Evolutionary conservation across 441 rosid species (phyloP), one percentile per base, ranked within the genome.

Genomic region (Pelargonium australe): DNA sequence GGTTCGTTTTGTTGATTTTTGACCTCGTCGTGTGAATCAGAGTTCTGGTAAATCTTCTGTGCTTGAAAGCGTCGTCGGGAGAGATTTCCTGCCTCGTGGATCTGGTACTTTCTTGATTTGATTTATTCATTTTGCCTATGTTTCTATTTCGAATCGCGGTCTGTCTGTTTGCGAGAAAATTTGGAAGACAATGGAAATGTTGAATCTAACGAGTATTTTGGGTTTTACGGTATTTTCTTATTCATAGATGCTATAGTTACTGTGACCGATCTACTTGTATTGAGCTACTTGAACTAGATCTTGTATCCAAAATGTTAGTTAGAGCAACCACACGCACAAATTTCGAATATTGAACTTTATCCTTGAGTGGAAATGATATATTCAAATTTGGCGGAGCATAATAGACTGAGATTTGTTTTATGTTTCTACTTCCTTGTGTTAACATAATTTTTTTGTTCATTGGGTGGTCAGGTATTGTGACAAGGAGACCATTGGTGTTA

Each of bases 11-110:
- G 45, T 60, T 40, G n/a, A 31, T 66, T 41, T 25, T 68, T 64
- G 55, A 28, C 41, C 64, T 10, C 23, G 61, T 58, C 23, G 4
- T 11, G 31, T 61, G 58, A 53, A 37, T 75, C 72, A 92, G 97
- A 95, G 99, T 80, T 95, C 98, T 0, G 97, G 99, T 37, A 95
- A 95, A 80, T 95, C 98, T 68, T 95, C 99, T 7, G 98, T 95
- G 68, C 79, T 90, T 71, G 99, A 95, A 81, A 95, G 96, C 78
- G 89, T 95, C 3, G 99, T 92, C 14, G 98, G 99, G 65, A 85
- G 99, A 74, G 99, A 95, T 68, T 92, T 95, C 76, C 81, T 92
- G 77, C 99, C 99, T 77, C 95, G 97, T 80, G 99, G 98, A 95
- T 95, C 98, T 67, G 96, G 98, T 95, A 83, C 70, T 28, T 9